phyloP scores from a whole-genome alignment of 2,329 filamentous ascomycete species.

The Claviceps sp. region DNA sequence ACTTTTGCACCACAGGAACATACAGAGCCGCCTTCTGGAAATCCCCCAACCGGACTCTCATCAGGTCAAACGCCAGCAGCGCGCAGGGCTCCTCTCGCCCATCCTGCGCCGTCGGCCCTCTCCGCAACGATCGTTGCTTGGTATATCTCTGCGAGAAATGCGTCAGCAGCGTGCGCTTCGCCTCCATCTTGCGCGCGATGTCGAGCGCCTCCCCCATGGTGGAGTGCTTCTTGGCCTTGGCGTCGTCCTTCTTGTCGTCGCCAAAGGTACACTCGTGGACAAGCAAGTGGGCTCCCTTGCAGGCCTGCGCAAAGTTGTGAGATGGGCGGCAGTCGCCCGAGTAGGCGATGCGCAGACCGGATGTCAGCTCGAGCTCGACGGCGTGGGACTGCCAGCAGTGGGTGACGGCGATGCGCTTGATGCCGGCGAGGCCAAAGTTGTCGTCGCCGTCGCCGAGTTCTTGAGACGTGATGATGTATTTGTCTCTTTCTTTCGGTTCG shows the following conservation, averaged over 20 bases:
- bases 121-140: constrained; percentile 33
- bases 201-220: constrained; percentile 77
- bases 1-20: constrained; percentile 37
- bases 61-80: constrained; percentile 66
- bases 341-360: constrained; percentile 77
- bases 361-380: constrained; percentile 62
- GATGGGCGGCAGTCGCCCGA: constrained; percentile 88
- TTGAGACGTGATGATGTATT: constrained; percentile 20
- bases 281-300: constrained; percentile 63
- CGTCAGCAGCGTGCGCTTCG: constrained; percentile 69
- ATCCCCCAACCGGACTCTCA: constrained; percentile 58
- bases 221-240: constrained; percentile 75
- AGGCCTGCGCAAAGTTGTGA: constrained; percentile 53
- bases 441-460: constrained; percentile 31
- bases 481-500: constrained; percentile 9
- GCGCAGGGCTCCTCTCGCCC: constrained; percentile 26
- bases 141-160: constrained; percentile 94
- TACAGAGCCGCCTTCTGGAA: constrained; percentile 53
- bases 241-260: constrained; percentile 67
- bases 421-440: constrained; percentile 46
- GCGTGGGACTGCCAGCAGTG: constrained; percentile 76
- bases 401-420: constrained; percentile 54
- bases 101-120: constrained; percentile 19
- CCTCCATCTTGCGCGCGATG: constrained; percentile 66
- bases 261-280: constrained; percentile 96